Evolutionary conservation across 257 asterid species (phyloP).

Genomic region (Nicotiana tabacum): DNA sequence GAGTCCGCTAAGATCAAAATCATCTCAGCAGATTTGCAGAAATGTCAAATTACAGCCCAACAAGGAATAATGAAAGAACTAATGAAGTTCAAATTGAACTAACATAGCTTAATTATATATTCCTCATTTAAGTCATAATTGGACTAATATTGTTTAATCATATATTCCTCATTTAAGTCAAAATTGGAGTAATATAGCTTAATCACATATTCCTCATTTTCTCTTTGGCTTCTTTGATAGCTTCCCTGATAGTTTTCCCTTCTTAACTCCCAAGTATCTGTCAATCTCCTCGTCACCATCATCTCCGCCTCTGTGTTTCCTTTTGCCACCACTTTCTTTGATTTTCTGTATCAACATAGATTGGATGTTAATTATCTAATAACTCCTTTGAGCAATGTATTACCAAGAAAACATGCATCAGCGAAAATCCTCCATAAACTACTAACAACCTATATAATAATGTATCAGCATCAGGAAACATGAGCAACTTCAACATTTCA

Average conservation of each 20-base stretch:
- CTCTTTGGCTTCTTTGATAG: constrained; percentile 37
- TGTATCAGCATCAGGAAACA: neutral
- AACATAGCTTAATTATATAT: too few relatives aligned
- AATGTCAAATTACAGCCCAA: neutral
- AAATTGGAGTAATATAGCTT: neutral
- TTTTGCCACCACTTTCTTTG: constrained; percentile 51
- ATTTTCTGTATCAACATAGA: constrained; percentile 44
- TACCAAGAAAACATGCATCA: too few relatives aligned
- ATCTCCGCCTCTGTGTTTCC: constrained; percentile 42
- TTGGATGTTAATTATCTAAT: neutral
- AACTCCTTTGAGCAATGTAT: too few relatives aligned
- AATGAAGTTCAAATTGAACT: neutral
- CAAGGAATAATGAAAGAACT: neutral
- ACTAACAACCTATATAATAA: neutral
- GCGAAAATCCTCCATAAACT: too few relatives aligned
- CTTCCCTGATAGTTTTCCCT: constrained; percentile 25
- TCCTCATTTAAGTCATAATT: too few relatives aligned
- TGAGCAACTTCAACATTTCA: neutral
- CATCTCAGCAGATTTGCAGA: neutral
- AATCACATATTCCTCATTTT: constrained; percentile 18
- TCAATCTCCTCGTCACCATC: constrained; percentile 45
- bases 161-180: constrained; percentile 16
- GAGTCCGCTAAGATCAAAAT: neutral
- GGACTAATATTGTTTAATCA: too few relatives aligned
- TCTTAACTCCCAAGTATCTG: constrained; percentile 31